Percentiles rank a stretch among this genome's conserved stretches.
Evolutionary conservation across 129 eudicot species (phyloP).

Genomic region (Flaveria linearis): DNA sequence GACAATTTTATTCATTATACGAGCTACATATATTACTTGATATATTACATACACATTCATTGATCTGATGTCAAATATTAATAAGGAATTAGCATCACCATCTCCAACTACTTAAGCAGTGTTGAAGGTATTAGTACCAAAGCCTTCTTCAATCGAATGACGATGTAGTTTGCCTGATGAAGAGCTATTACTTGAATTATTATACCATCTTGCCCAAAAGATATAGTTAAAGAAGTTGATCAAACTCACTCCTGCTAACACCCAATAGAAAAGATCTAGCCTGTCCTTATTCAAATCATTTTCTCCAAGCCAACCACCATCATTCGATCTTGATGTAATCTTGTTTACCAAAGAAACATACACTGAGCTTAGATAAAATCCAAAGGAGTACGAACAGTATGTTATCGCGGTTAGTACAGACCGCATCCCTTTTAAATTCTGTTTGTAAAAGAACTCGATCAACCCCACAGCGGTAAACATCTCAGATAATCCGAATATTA

Average conservation of each 20-base stretch:
- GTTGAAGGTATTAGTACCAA: conserved; percentile 4
- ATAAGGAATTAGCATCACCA: conserved; percentile 13
- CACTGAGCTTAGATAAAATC: conserved; percentile 82
- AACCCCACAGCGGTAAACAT: conserved; percentile 97
- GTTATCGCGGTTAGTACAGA: conserved; percentile 82
- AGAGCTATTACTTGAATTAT: conserved; percentile 21
- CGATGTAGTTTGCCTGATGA: conserved; percentile 22
- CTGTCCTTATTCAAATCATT: conserved; percentile 76
- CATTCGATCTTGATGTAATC: conserved; percentile 45
- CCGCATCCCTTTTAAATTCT: conserved; percentile 76
- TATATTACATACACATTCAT: conserved; percentile 9
- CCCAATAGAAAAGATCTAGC: conserved; percentile 84
- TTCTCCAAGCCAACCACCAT: conserved; percentile 73
- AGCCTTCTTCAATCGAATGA: conserved; percentile 35
- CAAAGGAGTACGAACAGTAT: conserved; percentile 93
- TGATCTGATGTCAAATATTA: conserved; percentile 14
- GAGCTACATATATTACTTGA: conserved; percentile 17
- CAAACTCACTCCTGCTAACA: conserved; percentile 72
- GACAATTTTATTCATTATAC: not conserved
- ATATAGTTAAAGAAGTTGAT: conserved; percentile 71
- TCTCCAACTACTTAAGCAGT: conserved; percentile 20
- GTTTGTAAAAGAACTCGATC: conserved; percentile 92
- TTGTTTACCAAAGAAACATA: conserved; percentile 80
- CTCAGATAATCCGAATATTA: conserved; percentile 86
- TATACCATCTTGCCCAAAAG: conserved; percentile 81